Conservation (phyloP, 805 yeast species). For the Brettanomyces naardenensis region DNA sequence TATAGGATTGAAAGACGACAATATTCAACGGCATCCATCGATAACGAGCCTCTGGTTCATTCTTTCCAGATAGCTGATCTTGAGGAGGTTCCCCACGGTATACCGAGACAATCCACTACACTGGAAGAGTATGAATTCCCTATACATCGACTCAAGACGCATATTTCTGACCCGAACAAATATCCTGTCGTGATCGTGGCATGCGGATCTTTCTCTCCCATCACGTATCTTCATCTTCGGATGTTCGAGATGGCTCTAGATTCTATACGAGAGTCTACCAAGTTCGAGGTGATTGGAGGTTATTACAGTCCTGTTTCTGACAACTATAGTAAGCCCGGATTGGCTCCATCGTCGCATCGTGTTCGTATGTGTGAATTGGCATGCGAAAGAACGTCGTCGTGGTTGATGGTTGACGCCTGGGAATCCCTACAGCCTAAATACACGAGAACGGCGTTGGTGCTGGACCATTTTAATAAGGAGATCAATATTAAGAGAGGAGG, state of each 20-base stretch:
- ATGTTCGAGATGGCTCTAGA: conserved; percentile 99
- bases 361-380: conserved; percentile 98
- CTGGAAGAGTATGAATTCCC: conserved; percentile 75
- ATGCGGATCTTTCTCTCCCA: conserved; percentile 95
- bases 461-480: conserved; percentile 95
- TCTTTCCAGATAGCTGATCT: conserved; percentile 78
- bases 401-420: conserved; percentile 99
- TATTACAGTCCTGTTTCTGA: conserved; percentile 93
- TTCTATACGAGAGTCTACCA: conserved; percentile 80
- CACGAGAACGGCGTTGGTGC: conserved; percentile 88
- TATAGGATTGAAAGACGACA: not conserved
- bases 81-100: conserved; percentile 95
- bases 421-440: conserved; percentile 87
- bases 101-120: conserved; percentile 75
- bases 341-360: conserved; percentile 82
- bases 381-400: conserved; percentile 90
- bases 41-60: conserved; percentile 34
- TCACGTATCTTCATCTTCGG: conserved; percentile 87
- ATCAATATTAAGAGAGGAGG: conserved; percentile 89
- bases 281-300: conserved; percentile 95
- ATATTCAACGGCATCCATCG: conserved; percentile 3
- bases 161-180: conserved; percentile 64
- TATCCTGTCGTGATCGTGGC: conserved; percentile 92
- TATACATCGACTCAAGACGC: conserved; percentile 70
- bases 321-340: conserved; percentile 86